These are phyloP conservation scores for Chytriomyces sp. DNA, from an alignment of 192 early-diverging fungal species.

Conservation along the genomic window DNA sequence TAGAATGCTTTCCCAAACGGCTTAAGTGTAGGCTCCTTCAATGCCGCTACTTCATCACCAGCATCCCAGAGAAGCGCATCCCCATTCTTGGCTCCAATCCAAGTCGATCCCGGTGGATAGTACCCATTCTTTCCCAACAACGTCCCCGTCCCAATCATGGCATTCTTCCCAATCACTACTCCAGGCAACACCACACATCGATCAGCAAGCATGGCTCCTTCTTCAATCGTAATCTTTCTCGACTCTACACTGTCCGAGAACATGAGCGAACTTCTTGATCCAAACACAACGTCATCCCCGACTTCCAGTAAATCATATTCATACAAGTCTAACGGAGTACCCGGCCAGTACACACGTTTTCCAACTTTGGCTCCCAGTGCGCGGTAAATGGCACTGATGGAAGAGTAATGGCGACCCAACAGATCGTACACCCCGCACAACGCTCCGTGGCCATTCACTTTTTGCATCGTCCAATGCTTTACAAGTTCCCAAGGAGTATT, in stretches of 20 bases:
- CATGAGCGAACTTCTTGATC: slow-evolving; percentile 40
- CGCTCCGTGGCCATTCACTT: slow-evolving; percentile 33
- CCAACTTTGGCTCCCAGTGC: slow-evolving; percentile 49
- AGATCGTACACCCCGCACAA: slow-evolving; percentile 43
- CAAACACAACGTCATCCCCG: slow-evolving; percentile 54
- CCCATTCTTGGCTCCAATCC: slow-evolving; percentile 46
- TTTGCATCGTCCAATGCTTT: slow-evolving; percentile 41
- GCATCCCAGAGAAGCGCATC: slow-evolving; percentile 43
- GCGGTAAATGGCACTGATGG: slow-evolving; percentile 43
- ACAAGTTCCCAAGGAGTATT: slow-evolving; percentile 19
- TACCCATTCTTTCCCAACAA: slow-evolving; percentile 36
- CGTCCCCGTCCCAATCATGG: slow-evolving; percentile 50
- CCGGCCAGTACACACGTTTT: slow-evolving; percentile 55
- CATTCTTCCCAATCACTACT: slow-evolving; percentile 36
- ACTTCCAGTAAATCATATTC: slow-evolving; percentile 51
- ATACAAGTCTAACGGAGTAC: slow-evolving; percentile 37
- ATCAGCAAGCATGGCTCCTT: slow-evolving; percentile 48
- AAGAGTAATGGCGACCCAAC: slow-evolving; percentile 49
- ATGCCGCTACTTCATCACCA: slow-evolving; percentile 9
- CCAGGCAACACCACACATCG: slow-evolving; percentile 50
- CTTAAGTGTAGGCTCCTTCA: slow-evolving; percentile 33
- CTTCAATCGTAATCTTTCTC: slow-evolving; percentile 33
- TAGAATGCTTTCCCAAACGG: slow-evolving; percentile 56
- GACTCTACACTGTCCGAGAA: slow-evolving; percentile 37
- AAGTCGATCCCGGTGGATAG: slow-evolving; percentile 38